phyloP scores from a whole-genome alignment of 305 asterid genomes.

The Fraxinus sp. region DNA sequence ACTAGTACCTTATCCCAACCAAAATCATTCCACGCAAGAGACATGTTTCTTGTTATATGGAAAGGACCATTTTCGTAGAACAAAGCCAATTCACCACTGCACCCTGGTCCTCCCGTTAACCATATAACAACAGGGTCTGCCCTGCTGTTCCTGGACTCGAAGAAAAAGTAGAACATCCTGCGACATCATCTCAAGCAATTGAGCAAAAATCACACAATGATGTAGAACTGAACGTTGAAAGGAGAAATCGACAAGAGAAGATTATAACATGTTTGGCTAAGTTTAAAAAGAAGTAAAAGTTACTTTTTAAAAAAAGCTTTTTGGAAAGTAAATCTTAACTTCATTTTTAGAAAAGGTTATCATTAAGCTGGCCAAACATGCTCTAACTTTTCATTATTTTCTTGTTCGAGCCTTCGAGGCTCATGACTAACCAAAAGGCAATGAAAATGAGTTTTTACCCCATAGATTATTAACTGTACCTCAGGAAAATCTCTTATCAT shows the following conservation, averaged over 20 bases:
- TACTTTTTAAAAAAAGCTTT: not conserved
- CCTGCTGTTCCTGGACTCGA: conserved; percentile 19
- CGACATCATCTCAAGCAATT: not conserved
- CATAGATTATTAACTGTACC: not conserved
- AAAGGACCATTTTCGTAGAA: conserved; percentile 32
- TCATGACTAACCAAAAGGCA: no score
- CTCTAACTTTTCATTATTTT: not conserved
- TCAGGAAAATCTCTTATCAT: not conserved
- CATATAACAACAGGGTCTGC: conserved; percentile 22
- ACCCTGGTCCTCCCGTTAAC: conserved; percentile 28
- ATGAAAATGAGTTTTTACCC: no score
- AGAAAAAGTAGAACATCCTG: conserved; percentile 25
- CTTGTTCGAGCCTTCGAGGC: not conserved
- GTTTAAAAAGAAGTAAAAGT: not conserved
- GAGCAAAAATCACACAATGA: not conserved
- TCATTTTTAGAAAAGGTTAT: no score
- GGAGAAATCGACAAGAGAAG: not conserved
- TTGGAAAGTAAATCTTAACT: not conserved
- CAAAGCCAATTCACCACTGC: conserved; percentile 25
- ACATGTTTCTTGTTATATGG: conserved; percentile 14
- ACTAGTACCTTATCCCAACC: conserved; percentile 27
- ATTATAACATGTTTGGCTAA: not conserved
- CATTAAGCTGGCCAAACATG: not conserved
- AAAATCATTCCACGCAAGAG: conserved; percentile 26
- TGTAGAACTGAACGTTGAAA: not conserved